Evolutionary conservation across 1,139 yeast species (phyloP).

Genomic region (Petasospora rhodanensis): DNA sequence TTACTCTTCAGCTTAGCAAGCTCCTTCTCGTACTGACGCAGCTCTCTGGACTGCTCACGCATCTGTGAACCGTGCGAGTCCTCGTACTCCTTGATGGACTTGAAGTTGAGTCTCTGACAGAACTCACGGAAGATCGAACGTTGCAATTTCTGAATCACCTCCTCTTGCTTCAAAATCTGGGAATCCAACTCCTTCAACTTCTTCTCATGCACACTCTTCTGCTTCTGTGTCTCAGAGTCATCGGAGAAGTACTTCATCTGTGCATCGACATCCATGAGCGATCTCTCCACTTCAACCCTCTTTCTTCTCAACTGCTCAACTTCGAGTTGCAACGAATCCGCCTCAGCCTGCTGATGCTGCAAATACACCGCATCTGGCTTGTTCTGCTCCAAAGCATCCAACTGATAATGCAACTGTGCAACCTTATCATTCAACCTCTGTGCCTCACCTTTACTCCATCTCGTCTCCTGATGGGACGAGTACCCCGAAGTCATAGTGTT

Average conservation of each 20-base stretch:
- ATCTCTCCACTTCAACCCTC: constrained; percentile 45
- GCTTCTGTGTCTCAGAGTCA: constrained; percentile 31
- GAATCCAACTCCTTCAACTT: constrained; percentile 21
- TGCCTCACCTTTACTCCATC: constrained; percentile 77
- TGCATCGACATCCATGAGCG: constrained; percentile 45
- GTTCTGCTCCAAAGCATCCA: constrained; percentile 44
- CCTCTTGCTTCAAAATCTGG: constrained; percentile 26
- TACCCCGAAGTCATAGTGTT: constrained; percentile 93
- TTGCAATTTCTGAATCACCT: constrained; percentile 38
- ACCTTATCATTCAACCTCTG: constrained; percentile 53
- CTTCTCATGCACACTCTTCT: constrained; percentile 26
- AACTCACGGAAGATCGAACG: constrained; percentile 46
- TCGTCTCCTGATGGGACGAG: constrained; percentile 35
- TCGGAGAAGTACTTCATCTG: constrained; percentile 52
- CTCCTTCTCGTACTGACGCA: constrained; percentile 56
- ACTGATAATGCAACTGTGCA: constrained; percentile 53
- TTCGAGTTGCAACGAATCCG: constrained; percentile 49
- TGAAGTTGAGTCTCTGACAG: constrained; percentile 49
- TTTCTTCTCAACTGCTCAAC: constrained; percentile 49
- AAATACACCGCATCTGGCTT: constrained; percentile 56
- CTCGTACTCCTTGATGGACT: constrained; percentile 62
- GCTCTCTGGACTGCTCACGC: constrained; percentile 59
- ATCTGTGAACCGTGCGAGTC: constrained; percentile 56
- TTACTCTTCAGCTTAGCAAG: constrained; percentile 60
- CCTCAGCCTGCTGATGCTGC: constrained; percentile 52